Conservation (phyloP, 208 protist species). For the Leishmania aethiopica region DNA sequence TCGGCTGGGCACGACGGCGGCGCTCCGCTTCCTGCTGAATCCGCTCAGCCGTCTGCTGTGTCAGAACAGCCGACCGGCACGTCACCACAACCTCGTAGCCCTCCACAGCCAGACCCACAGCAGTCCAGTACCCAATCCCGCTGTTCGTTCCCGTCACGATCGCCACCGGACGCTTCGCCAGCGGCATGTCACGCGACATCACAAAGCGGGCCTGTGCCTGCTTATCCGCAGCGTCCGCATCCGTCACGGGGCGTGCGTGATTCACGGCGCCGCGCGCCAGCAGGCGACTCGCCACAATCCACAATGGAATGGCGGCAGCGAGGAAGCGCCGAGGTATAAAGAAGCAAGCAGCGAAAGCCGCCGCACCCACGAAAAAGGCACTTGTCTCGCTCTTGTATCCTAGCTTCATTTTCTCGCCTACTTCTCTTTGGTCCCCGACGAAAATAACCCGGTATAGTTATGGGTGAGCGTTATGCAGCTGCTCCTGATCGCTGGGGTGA, state of each 20-base stretch:
- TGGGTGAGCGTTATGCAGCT: neutral
- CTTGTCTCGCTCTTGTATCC: conserved; percentile 78
- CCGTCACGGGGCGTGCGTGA: conserved; percentile 37
- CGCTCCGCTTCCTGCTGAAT: conserved; percentile 50
- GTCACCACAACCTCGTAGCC: conserved; percentile 83
- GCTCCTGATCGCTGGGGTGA: neutral
- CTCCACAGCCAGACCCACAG: conserved; percentile 70
- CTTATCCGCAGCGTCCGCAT: conserved; percentile 21
- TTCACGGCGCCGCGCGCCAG: conserved; percentile 60
- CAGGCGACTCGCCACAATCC: conserved; percentile 45
- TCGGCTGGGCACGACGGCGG: conserved; percentile 26
- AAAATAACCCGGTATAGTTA: neutral
- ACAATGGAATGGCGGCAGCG: conserved; percentile 27
- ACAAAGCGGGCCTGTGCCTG: conserved; percentile 34
- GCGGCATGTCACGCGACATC: conserved; percentile 53
- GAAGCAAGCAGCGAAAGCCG: neutral
- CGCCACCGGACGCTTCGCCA: conserved; percentile 67
- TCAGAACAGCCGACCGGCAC: conserved; percentile 63
- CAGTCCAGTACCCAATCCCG: conserved; percentile 88
- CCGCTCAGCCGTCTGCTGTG: conserved; percentile 46
- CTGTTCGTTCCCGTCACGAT: conserved; percentile 93
- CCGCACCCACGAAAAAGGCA: conserved; percentile 11
- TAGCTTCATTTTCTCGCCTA: conserved; percentile 29
- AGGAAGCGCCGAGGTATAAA: conserved; percentile 2
- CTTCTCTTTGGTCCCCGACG: neutral